Percentiles rank a stretch among this genome's conserved stretches.
Conservation (phyloP, 352 stramenopile species). For the Phytophthora citricola region DNA sequence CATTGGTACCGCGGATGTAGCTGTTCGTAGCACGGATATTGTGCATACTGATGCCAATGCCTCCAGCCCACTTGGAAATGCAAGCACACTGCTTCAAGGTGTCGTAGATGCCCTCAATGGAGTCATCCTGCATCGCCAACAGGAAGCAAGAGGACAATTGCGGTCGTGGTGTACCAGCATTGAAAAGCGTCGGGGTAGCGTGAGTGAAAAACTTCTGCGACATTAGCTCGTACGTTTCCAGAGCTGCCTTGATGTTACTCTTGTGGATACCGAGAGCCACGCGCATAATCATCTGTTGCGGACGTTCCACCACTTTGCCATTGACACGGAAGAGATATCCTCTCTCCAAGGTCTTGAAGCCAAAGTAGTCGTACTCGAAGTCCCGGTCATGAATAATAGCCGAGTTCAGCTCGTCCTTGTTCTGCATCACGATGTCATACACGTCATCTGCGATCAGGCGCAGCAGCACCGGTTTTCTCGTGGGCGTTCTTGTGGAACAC, state of each 20-base stretch:
- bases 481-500: conserved; percentile 96
- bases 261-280: conserved; percentile 98
- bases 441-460: conserved; percentile 95
- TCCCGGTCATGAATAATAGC: conserved; percentile 98
- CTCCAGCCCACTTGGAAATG: conserved; percentile 99
- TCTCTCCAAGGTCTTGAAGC: conserved; percentile 99
- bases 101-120: conserved; percentile 99
- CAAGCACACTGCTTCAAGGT: conserved; percentile 98
- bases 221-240: conserved; percentile 99
- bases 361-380: conserved; percentile 99
- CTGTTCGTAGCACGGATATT: conserved; percentile 97
- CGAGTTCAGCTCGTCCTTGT: conserved; percentile 96
- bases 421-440: conserved; percentile 95
- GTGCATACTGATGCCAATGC: conserved; percentile 98
- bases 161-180: conserved; percentile 97
- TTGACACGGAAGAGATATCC: conserved; percentile 97
- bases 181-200: conserved; percentile 99
- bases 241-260: conserved; percentile 91
- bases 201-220: conserved; percentile 98
- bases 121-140: conserved; percentile 98
- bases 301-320: conserved; percentile 96
- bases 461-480: conserved; percentile 94
- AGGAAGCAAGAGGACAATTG: conserved; percentile 99
- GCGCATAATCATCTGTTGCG: conserved; percentile 99
- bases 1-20: conserved; percentile 99